Evolutionary conservation across 2,329 filamentous ascomycete species (phyloP).

Genomic region (Gnomoniopsis sp.): DNA sequence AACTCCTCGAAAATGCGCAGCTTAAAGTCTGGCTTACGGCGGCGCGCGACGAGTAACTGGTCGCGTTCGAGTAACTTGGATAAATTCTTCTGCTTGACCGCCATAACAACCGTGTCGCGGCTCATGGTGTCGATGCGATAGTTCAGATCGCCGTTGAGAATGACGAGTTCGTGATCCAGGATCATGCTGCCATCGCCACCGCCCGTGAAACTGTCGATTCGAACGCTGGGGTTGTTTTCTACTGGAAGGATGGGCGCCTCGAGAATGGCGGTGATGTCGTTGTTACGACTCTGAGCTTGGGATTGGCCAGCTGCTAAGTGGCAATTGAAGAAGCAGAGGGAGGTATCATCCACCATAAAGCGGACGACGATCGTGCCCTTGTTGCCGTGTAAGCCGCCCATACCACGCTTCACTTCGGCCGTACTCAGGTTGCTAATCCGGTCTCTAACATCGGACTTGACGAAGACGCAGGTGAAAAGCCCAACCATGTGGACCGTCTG

Average conservation of each 20-base stretch:
- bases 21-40: conserved; percentile 85
- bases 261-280: conserved; percentile 85
- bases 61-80: conserved; percentile 86
- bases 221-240: conserved; percentile 63
- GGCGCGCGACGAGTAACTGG: conserved; percentile 83
- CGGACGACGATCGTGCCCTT: conserved; percentile 90
- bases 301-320: conserved; percentile 93
- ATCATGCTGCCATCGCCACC: conserved; percentile 96
- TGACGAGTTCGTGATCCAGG: conserved; percentile 94
- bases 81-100: conserved; percentile 77
- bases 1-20: conserved; percentile 87
- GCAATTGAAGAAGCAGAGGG: conserved; percentile 94
- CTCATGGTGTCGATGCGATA: conserved; percentile 98
- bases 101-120: conserved; percentile 85
- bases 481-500: conserved; percentile 90
- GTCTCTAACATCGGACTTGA: conserved; percentile 73
- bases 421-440: conserved; percentile 75
- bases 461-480: conserved; percentile 92
- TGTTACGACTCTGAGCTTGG: conserved; percentile 86
- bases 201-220: conserved; percentile 77
- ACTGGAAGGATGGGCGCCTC: conserved; percentile 72
- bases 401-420: conserved; percentile 88
- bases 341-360: conserved; percentile 92
- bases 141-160: conserved; percentile 94
- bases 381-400: conserved; percentile 94